phyloP scores from a whole-genome alignment of 805 yeast species.

The Lachancea kluyveri region DNA sequence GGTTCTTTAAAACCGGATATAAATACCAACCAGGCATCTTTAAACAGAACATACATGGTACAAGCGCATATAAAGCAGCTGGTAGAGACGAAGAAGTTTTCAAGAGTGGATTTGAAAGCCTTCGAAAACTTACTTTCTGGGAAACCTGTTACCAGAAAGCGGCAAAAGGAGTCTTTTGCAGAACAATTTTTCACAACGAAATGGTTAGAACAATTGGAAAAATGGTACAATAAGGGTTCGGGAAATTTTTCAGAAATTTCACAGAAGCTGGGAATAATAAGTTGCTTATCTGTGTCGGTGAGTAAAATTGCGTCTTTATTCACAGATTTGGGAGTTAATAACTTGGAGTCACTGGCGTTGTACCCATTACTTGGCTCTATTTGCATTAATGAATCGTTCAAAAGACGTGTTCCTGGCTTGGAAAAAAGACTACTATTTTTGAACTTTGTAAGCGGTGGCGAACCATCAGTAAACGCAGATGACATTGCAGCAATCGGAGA shows the following conservation, averaged over 20 bases:
- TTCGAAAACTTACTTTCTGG: conserved; percentile 37
- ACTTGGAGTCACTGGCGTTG: conserved; percentile 36
- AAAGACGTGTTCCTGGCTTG: conserved; percentile 44
- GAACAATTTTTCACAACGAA: conserved; percentile 46
- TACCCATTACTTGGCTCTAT: conserved; percentile 54
- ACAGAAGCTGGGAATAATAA: conserved; percentile 45
- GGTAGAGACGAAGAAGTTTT: conserved; percentile 43
- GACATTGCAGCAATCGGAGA: conserved; percentile 42
- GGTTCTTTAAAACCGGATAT: conserved; percentile 37
- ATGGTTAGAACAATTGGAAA: conserved; percentile 59
- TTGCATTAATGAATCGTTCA: conserved; percentile 42
- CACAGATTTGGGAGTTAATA: conserved; percentile 40
- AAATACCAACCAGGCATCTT: conserved; percentile 26
- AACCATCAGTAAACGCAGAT: conserved; percentile 19
- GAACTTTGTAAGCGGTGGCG: conserved; percentile 11
- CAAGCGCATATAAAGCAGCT: conserved; percentile 47
- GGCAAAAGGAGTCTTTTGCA: too few relatives aligned
- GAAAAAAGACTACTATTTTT: conserved; percentile 46
- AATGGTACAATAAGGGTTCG: conserved; percentile 49
- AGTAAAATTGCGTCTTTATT: conserved; percentile 38
- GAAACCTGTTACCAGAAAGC: conserved; percentile 19
- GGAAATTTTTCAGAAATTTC: conserved; percentile 41
- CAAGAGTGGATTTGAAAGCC: conserved; percentile 38
- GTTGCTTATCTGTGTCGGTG: conserved; percentile 44
- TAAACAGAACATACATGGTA: conserved; percentile 34